Conservation (phyloP, 1,284 basidiomycete species). For the Leucoagaricus sp. region DNA sequence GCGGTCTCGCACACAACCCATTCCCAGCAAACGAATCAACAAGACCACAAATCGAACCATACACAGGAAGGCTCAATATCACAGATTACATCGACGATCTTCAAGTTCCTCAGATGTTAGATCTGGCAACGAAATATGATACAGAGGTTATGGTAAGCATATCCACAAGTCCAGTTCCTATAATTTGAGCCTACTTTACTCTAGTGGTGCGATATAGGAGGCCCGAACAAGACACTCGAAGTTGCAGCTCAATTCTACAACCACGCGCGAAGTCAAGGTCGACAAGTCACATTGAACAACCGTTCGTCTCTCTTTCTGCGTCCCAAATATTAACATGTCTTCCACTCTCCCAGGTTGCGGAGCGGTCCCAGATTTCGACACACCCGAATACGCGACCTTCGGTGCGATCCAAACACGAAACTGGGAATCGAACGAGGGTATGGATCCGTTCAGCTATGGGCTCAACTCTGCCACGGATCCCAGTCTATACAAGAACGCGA, state of each 20-base stretch:
- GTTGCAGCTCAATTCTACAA: slow-evolving; percentile 57
- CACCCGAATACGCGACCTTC: slow-evolving; percentile 58
- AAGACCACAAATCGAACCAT: slow-evolving; percentile 49
- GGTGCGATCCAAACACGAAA: slow-evolving; percentile 47
- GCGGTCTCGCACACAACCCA: slow-evolving; percentile 52
- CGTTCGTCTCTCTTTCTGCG: slow-evolving; percentile 37
- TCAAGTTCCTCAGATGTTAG: slow-evolving; percentile 57
- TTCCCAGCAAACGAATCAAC: no score
- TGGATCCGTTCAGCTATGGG: slow-evolving; percentile 50
- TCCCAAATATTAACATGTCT: background rate
- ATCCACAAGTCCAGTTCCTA: background rate
- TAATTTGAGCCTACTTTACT: background rate
- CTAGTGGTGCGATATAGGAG: slow-evolving; percentile 66
- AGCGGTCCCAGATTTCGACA: slow-evolving; percentile 52
- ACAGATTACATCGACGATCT: slow-evolving; percentile 55
- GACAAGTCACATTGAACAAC: slow-evolving; percentile 60
- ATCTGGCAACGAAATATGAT: slow-evolving; percentile 50
- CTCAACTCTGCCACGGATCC: slow-evolving; percentile 43
- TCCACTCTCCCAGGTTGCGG: slow-evolving; percentile 33
- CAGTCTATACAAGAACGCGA: slow-evolving; percentile 49
- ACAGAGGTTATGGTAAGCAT: slow-evolving; percentile 54
- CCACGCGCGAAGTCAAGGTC: slow-evolving; percentile 43
- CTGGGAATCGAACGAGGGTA: slow-evolving; percentile 61
- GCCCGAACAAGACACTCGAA: slow-evolving; percentile 48
- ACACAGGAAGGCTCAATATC: slow-evolving; percentile 51